Percentiles rank a stretch among this genome's conserved stretches.
Conservation (phyloP, 768 basidiomycete species). For the Panellus pusillus region DNA sequence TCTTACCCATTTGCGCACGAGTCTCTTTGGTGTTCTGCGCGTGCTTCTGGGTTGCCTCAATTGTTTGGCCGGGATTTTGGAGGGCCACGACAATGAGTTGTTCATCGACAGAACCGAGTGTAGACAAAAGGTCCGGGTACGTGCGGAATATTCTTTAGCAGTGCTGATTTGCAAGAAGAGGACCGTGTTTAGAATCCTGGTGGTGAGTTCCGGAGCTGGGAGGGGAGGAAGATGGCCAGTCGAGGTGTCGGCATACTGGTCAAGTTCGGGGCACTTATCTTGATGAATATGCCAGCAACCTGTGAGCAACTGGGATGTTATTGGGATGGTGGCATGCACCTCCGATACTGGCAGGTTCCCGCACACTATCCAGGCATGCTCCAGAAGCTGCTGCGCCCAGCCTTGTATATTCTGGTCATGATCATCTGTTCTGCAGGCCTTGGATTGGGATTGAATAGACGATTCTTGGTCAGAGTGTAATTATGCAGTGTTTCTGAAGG, state of each 20-base stretch:
- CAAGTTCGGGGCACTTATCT: slow-evolving; percentile 45
- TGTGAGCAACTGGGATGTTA: slow-evolving; percentile 1
- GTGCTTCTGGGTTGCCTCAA: slow-evolving; percentile 44
- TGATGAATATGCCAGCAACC: slow-evolving; percentile 7
- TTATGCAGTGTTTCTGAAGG: slow-evolving; percentile 43
- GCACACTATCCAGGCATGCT: slow-evolving; percentile 47
- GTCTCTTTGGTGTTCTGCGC: slow-evolving; percentile 38
- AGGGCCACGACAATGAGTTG: slow-evolving; percentile 43
- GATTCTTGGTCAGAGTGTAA: slow-evolving; percentile 41
- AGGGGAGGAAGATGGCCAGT: slow-evolving; percentile 39
- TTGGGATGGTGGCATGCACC: slow-evolving; percentile 23
- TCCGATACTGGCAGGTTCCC: slow-evolving; percentile 35
- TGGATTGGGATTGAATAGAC: slow-evolving; percentile 9
- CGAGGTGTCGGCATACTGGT: slow-evolving; percentile 46
- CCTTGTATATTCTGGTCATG: slow-evolving; percentile 37
- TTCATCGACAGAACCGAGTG: slow-evolving; percentile 44
- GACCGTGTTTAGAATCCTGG: slow-evolving; percentile 48
- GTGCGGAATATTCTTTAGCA: slow-evolving; percentile 49
- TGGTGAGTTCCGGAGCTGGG: slow-evolving; percentile 37
- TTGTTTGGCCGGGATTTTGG: slow-evolving; percentile 47
- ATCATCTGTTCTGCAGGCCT: slow-evolving; percentile 23
- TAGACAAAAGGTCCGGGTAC: slow-evolving; percentile 47
- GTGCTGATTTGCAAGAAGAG: slow-evolving; percentile 51
- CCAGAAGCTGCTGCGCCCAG: slow-evolving; percentile 47
- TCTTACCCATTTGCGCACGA: slow-evolving; percentile 42